Evolutionary conservation across 2,329 filamentous ascomycete genomes (phyloP), one percentile per base, ranked within the genome.

Genomic region (Bipolaris victoriae): DNA sequence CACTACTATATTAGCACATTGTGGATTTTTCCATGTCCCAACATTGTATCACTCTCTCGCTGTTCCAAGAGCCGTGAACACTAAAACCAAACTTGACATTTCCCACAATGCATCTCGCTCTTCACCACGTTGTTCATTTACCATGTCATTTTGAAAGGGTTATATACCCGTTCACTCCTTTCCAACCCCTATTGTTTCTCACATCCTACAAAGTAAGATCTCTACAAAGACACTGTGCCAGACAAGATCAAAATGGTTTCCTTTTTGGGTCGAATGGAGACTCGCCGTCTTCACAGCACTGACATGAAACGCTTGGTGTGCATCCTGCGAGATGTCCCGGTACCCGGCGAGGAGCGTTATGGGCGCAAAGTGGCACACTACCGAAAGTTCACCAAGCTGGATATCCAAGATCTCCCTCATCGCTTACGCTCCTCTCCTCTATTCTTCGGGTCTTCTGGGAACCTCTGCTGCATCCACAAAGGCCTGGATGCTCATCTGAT

Each of bases 281-380:
- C 63, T 5, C 58, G 59, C 3, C 57, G 52, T 40, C 65, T 73
- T 16, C 51, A 60, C 18, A 60, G 64, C 43, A n/a, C 24, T 18
- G 70, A 72, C 9, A 70, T 74, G 46, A 68, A 69, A 24, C 56
- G 54, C 1, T 53, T 75, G 7, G 63, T 61, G n/a, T 55, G 49
- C 11, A 52, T 74, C 35, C 51, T 73, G 7, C 61, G 60, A 15
- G 46, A 40, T 36, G 48, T 58, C 3, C 56, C 66, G 18, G 39
- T 41, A 24, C 36, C 49, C 6, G 15, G n/a, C 2, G 52, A 55
- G 9, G n/a, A 43, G 7, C 22, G 15, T 26, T 52, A 56, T 15
- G n/a, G 44, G 15, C 26, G 22, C 24, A 54, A 57, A n/a, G 18
- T 54, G 4, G 29, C 35, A 7, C 31, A 22, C 1, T 63, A 69